Evolutionary conservation across 305 asterid genomes (phyloP).

Genomic region (Fraxinus sp.): DNA sequence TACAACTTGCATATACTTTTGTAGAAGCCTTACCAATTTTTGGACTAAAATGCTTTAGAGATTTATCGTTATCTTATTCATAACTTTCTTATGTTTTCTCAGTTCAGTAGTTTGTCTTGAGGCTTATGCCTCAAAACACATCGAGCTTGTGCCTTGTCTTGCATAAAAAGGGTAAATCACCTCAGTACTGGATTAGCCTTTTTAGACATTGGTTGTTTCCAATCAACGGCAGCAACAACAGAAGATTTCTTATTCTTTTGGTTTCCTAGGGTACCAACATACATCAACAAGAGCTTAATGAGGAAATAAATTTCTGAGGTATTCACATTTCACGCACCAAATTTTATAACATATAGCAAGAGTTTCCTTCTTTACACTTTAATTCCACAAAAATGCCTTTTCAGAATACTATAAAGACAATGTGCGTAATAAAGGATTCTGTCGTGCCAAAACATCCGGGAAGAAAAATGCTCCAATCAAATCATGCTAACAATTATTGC

Average conservation of each 20-base stretch:
- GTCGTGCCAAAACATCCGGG: neutral
- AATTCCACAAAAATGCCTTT: neutral
- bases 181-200: neutral
- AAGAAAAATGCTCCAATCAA: neutral
- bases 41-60: neutral
- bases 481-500: neutral
- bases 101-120: neutral
- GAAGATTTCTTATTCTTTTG: neutral
- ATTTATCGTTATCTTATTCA: neutral
- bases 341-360: neutral
- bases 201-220: neutral
- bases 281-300: neutral
- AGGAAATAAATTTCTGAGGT: neutral
- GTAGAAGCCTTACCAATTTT: neutral
- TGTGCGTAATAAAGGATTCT: neutral
- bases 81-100: neutral
- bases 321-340: neutral
- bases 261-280: neutral
- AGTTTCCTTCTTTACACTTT: neutral
- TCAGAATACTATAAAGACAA: neutral
- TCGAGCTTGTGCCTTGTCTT: neutral
- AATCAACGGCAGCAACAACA: neutral
- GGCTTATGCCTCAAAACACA: neutral
- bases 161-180: neutral
- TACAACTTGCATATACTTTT: neutral